Conservation (phyloP, 2,329 filamentous ascomycete species). For the Penicillium decumbens region DNA sequence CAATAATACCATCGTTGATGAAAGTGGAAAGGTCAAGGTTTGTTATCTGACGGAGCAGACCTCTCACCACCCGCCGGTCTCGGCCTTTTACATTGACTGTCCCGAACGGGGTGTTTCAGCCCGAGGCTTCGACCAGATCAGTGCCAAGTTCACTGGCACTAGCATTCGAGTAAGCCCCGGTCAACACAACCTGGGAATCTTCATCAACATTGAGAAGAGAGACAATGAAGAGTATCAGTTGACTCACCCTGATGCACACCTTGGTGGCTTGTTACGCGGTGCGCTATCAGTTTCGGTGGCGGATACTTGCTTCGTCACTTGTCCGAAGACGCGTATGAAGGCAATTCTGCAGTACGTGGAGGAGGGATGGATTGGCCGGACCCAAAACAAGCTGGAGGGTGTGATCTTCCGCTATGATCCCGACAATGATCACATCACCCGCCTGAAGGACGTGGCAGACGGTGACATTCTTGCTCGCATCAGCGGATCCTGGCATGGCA, state of each 20-base stretch:
- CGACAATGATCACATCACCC: conserved; percentile 72
- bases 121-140: conserved; percentile 90
- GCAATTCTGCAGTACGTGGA: conserved; percentile 89
- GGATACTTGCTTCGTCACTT: conserved; percentile 82
- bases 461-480: conserved; percentile 77
- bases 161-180: conserved; percentile 87
- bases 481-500: conserved; percentile 78
- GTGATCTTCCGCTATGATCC: conserved; percentile 88
- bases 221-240: conserved; percentile 90
- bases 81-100: conserved; percentile 89
- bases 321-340: conserved; percentile 85
- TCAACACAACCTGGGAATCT: conserved; percentile 92
- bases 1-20: conserved; percentile 30
- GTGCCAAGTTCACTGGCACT: conserved; percentile 95
- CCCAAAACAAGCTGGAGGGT: conserved; percentile 87
- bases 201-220: conserved; percentile 75
- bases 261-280: conserved; percentile 82
- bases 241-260: conserved; percentile 86
- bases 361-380: conserved; percentile 87
- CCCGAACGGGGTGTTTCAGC: conserved; percentile 85
- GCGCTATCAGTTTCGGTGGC: conserved; percentile 86
- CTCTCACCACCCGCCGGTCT: conserved; percentile 94
- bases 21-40: conserved; percentile 61
- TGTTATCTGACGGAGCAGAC: conserved; percentile 97
- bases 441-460: conserved; percentile 80